Conservation (phyloP, 2,329 filamentous ascomycete species). For the Dothidotthia symphoricarpi region DNA sequence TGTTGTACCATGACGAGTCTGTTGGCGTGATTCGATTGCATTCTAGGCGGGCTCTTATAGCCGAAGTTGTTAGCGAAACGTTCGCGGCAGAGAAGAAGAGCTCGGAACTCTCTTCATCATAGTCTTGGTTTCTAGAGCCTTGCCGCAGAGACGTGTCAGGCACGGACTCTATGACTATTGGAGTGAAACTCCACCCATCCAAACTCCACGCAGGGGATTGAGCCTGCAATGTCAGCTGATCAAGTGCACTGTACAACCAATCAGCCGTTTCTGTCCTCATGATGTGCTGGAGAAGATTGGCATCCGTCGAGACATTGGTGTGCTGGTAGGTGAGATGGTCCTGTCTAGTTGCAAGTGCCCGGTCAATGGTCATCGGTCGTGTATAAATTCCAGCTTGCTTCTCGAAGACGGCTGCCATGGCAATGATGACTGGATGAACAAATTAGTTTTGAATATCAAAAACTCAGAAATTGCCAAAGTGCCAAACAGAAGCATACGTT, state of each 20-base stretch:
- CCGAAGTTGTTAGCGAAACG: conserved; percentile 2
- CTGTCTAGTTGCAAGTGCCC: no score
- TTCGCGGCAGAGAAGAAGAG: neutral
- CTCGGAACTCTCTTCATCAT: no score
- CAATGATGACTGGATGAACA: conserved; percentile 5
- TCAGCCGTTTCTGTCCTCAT: neutral
- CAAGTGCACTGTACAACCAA: conserved; percentile 7
- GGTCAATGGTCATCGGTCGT: neutral
- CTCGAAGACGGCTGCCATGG: conserved; percentile 9
- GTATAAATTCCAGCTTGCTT: conserved; percentile 2
- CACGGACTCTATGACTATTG: neutral
- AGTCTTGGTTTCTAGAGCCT: no score
- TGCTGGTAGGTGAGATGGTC: no score
- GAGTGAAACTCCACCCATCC: conserved; percentile 9
- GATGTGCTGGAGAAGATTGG: no score
- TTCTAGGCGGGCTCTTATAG: conserved; percentile 1
- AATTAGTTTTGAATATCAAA: neutral
- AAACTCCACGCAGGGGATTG: conserved; percentile 3
- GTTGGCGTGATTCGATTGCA: neutral
- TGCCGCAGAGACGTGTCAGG: no score
- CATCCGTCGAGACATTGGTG: no score
- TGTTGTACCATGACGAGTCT: no score
- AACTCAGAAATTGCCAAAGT: no score
- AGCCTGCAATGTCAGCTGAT: conserved; percentile 3
- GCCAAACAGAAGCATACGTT: no score